Conservation (phyloP, 2,329 filamentous ascomycete genomes). For the Colletotrichum liaoningense region DNA sequence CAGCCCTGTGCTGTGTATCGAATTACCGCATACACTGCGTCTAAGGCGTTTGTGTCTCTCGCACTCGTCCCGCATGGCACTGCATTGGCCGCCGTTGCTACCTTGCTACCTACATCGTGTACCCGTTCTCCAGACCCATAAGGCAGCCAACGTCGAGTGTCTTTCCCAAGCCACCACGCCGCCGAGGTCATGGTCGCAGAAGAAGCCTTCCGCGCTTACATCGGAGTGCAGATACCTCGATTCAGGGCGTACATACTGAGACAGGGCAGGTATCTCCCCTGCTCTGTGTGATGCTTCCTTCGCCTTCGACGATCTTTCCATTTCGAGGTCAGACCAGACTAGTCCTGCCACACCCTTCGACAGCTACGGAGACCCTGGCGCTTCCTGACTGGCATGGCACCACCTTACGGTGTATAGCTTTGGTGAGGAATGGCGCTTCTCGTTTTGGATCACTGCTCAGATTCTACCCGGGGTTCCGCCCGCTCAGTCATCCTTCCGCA, state of each 20-base stretch:
- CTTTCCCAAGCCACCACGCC: background rate
- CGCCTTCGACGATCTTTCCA: slow-evolving; percentile 2
- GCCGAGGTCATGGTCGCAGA: background rate
- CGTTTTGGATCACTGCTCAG: background rate
- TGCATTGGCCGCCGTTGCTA: background rate
- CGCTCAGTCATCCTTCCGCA: background rate
- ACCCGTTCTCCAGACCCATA: background rate
- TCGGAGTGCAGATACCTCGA: background rate
- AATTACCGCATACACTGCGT: background rate
- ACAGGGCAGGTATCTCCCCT: background rate
- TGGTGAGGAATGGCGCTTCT: background rate
- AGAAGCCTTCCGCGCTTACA: background rate
- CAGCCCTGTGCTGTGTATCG: background rate
- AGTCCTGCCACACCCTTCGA: background rate
- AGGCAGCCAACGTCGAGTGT: background rate
- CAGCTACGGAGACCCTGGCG: background rate
- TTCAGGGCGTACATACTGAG: background rate
- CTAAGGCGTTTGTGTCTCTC: background rate
- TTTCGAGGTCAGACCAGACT: background rate
- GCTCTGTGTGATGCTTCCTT: background rate
- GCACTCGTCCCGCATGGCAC: background rate
- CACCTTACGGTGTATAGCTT: background rate
- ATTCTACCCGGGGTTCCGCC: background rate
- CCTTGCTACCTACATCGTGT: background rate
- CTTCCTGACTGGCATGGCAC: background rate